These are phyloP conservation scores for Adansonia rubrostipa DNA, from an alignment of 441 rosid genomes.

Conservation along the genomic window DNA sequence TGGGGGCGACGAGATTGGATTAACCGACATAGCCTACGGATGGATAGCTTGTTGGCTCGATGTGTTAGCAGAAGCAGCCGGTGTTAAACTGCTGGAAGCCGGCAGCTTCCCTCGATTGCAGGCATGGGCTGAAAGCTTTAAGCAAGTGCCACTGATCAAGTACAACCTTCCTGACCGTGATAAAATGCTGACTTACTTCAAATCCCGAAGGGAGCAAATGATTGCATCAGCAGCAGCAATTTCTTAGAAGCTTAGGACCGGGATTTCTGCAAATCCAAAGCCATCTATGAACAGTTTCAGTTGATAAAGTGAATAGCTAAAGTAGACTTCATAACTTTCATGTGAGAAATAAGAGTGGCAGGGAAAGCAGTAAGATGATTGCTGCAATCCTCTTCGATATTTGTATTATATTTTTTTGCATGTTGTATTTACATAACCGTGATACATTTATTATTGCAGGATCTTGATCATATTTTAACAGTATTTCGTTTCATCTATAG, in stretches of 20 bases:
- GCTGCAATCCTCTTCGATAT: too few relatives aligned
- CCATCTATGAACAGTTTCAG: too few relatives aligned
- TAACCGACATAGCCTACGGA: conserved; percentile 47
- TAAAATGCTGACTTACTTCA: conserved; percentile 33
- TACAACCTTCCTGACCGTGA: conserved; percentile 42
- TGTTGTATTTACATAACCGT: too few relatives aligned
- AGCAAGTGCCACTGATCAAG: conserved; percentile 37
- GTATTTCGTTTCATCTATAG: too few relatives aligned
- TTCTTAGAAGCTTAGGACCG: conserved; percentile 1
- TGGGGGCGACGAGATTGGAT: conserved; percentile 50
- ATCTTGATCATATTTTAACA: too few relatives aligned
- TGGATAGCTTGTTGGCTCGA: conserved; percentile 51
- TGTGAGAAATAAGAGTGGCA: too few relatives aligned
- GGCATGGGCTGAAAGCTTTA: conserved; percentile 48
- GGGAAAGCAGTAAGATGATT: too few relatives aligned
- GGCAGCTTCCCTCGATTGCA: conserved; percentile 46
- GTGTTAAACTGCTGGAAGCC: conserved; percentile 40
- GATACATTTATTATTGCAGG: too few relatives aligned
- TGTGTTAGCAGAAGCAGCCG: conserved; percentile 44
- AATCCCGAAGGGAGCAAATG: conserved; percentile 31
- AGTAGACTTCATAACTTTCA: too few relatives aligned
- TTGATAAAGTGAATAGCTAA: too few relatives aligned
- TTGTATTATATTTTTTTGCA: too few relatives aligned
- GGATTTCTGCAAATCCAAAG: too few relatives aligned
- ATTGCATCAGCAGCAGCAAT: conserved; percentile 31